Percentiles rank a stretch among this genome's conserved stretches.
phyloP scores from a whole-genome alignment of 257 asterid species.

The Nicotiana benthamiana region DNA sequence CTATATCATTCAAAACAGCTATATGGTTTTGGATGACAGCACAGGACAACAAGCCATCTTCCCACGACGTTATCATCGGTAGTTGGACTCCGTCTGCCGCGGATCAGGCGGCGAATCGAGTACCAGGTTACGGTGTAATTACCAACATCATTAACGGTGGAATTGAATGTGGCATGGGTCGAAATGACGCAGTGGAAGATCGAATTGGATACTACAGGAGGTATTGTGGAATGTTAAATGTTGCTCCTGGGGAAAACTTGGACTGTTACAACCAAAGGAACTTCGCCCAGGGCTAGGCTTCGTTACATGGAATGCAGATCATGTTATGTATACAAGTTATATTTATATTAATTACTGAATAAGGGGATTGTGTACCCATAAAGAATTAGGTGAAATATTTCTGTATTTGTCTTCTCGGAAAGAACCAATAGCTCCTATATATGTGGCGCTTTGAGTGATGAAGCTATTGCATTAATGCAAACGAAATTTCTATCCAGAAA shows the following conservation, averaged over 20 bases:
- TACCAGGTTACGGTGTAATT: constrained; percentile 26
- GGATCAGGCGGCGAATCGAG: constrained; percentile 16
- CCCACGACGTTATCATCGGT: constrained; percentile 25
- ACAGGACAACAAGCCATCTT: constrained; percentile 25
- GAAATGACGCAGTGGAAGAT: constrained; percentile 1
- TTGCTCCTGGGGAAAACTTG: constrained; percentile 21
- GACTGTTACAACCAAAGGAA: constrained; percentile 27
- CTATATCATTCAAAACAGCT: constrained; percentile 29
- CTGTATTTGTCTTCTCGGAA: background rate
- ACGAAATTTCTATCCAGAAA: too few relatives aligned
- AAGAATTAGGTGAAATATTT: background rate
- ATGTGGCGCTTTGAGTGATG: too few relatives aligned
- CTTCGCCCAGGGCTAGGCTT: background rate
- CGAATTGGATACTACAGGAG: constrained; percentile 27
- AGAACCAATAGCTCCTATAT: background rate
- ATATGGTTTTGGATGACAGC: constrained; percentile 39
- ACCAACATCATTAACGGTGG: constrained; percentile 35
- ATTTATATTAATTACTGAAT: background rate
- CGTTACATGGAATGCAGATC: background rate
- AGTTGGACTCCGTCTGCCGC: constrained; percentile 22
- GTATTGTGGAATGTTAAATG: constrained; percentile 16
- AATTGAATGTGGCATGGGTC: constrained; percentile 18
- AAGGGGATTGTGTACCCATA: background rate
- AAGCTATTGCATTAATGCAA: too few relatives aligned
- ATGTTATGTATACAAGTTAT: background rate